These are phyloP conservation scores for Fusarium transvaalense DNA, from an alignment of 2,329 filamentous ascomycete species.

Conservation along the genomic window DNA sequence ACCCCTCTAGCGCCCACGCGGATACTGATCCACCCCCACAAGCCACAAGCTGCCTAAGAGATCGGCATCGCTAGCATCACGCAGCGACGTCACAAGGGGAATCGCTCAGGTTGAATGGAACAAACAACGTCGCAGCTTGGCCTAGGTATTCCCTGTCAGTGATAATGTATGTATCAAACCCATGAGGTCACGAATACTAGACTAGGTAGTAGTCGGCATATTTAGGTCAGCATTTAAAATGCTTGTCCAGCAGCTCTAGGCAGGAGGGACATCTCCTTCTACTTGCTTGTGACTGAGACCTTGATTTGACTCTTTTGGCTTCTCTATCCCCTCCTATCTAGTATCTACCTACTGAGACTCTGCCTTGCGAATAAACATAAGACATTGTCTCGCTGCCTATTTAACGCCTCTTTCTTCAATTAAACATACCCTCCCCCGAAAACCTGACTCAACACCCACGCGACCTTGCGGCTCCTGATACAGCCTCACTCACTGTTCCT, in stretches of 20 bases:
- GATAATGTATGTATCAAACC: background rate
- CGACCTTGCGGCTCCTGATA: constrained; percentile 42
- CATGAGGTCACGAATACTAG: constrained; percentile 36
- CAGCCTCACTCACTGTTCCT: constrained; percentile 20
- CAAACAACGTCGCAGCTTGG: constrained; percentile 28
- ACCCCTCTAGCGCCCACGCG: constrained; percentile 34
- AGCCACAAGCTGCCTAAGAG: constrained; percentile 2
- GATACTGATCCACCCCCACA: constrained; percentile 34
- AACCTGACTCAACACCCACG: constrained; percentile 43
- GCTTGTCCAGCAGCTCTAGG: background rate
- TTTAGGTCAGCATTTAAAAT: constrained; percentile 9
- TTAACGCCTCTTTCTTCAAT: background rate
- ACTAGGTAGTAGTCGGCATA: background rate
- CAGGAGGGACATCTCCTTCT: constrained; percentile 17
- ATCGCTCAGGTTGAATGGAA: constrained; percentile 8
- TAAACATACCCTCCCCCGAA: constrained; percentile 1
- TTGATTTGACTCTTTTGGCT: background rate
- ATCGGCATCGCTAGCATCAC: constrained; percentile 43
- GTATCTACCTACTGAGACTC: background rate
- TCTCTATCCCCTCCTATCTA: background rate
- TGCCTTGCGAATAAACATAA: constrained; percentile 10
- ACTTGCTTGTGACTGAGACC: constrained; percentile 23
- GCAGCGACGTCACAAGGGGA: constrained; percentile 43
- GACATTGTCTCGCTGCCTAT: constrained; percentile 33
- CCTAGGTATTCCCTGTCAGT: constrained; percentile 1